phyloP scores from a whole-genome alignment of 768 basidiomycete species.

The Auricularia sp. region DNA sequence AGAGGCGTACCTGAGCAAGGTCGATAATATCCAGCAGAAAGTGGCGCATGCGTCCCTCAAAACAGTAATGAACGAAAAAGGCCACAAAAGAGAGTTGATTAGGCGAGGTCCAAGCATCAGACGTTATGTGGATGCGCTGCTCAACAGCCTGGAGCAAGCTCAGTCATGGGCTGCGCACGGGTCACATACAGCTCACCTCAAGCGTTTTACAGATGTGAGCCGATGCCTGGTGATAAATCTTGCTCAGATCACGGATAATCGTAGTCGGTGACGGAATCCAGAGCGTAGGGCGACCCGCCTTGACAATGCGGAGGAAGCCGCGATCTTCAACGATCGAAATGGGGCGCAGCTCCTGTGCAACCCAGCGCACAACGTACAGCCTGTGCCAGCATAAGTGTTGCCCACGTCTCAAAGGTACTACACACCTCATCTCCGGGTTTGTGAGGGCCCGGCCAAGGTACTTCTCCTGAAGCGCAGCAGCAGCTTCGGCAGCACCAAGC shows the following conservation, averaged over 20 bases:
- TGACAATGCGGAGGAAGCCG: constrained; percentile 13
- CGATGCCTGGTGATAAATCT: constrained; percentile 15
- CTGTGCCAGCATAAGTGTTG: constrained; percentile 13
- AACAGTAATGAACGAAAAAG: constrained; percentile 23
- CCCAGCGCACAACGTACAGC: constrained; percentile 24
- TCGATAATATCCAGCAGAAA: constrained; percentile 18
- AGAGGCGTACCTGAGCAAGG: background rate
- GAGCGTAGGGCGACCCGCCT: constrained; percentile 21
- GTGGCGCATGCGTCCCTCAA: constrained; percentile 16
- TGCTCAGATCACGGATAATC: constrained; percentile 22
- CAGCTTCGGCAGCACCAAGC: background rate
- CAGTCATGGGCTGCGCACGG: background rate
- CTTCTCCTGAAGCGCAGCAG: background rate
- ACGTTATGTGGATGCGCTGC: constrained; percentile 14
- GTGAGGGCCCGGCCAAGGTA: background rate
- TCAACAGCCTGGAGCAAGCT: background rate
- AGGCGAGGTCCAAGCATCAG: constrained; percentile 29
- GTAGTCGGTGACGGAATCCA: constrained; percentile 25
- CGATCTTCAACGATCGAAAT: constrained; percentile 26
- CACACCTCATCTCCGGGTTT: background rate
- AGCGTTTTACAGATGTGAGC: constrained; percentile 19
- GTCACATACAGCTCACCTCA: constrained; percentile 10
- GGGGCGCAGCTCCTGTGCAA: constrained; percentile 22
- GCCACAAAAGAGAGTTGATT: constrained; percentile 26
- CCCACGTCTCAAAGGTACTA: background rate